These are phyloP conservation scores for Trichoderma hamatum DNA, from an alignment of 2,329 filamentous ascomycete genomes.

Conservation along the genomic window DNA sequence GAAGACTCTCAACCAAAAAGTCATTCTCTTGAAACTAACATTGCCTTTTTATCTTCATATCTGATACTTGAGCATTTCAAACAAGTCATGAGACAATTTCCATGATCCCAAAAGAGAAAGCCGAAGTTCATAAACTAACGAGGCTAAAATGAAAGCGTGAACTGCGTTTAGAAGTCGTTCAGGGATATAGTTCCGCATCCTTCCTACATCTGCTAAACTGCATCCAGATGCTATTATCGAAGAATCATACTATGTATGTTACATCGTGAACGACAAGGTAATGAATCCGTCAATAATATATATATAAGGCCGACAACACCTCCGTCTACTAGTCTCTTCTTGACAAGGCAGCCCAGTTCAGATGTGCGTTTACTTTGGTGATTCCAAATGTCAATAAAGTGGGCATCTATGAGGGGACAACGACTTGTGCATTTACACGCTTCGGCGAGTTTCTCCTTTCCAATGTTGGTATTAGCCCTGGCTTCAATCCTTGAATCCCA, in stretches of 20 bases:
- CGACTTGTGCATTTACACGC: neutral
- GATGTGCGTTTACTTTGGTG: neutral
- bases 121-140: neutral
- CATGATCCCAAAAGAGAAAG: neutral
- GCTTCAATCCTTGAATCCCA: neutral
- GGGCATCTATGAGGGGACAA: neutral
- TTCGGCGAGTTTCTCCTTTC: neutral
- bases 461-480: neutral
- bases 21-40: neutral
- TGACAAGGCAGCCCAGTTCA: neutral
- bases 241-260: neutral
- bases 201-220: neutral
- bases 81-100: neutral
- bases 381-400: neutral
- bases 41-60: neutral
- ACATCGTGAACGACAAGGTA: neutral
- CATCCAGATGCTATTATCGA: neutral
- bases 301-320: neutral
- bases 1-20: neutral
- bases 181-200: neutral
- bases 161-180: neutral
- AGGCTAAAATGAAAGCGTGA: neutral
- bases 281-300: neutral
- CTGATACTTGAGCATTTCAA: neutral
- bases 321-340: neutral